phyloP scores from a whole-genome alignment of 257 asterid species.

The Solanum clarkiae region DNA sequence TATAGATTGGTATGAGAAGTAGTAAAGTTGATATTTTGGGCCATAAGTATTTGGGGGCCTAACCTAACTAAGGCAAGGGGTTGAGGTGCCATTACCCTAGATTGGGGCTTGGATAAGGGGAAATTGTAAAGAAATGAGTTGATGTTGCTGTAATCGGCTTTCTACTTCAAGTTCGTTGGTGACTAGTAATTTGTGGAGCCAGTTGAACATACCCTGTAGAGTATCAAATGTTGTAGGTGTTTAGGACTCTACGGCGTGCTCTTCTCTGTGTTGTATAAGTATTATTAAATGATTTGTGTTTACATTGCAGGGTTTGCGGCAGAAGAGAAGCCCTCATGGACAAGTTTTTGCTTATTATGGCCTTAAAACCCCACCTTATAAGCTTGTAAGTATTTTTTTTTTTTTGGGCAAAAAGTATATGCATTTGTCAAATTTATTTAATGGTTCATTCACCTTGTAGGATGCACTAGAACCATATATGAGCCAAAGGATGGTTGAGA shows the following conservation, averaged over 20 bases:
- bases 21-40: neutral
- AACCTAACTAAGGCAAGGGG: neutral
- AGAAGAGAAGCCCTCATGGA: slow-evolving; percentile 6
- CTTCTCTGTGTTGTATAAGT: neutral
- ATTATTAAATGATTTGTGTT: neutral
- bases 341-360: slow-evolving; percentile 60
- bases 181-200: slow-evolving; percentile 7
- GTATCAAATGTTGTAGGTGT: slow-evolving; percentile 15
- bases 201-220: slow-evolving; percentile 3
- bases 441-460: slow-evolving; percentile 13
- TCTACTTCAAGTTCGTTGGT: slow-evolving; percentile 18
- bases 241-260: neutral
- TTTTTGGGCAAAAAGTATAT: neutral
- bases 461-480: slow-evolving; percentile 87
- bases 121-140: slow-evolving; percentile 26
- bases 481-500: slow-evolving; percentile 67
- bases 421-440: neutral
- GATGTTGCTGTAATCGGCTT: slow-evolving; percentile 20
- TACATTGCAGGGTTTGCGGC: slow-evolving; percentile 38
- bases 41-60: neutral
- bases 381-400: slow-evolving; percentile 42
- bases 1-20: no score
- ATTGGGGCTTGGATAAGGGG: neutral
- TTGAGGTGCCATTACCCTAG: neutral
- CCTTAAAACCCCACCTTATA: slow-evolving; percentile 62